A percentile compares a stretch with the other conserved stretches of the same genome.
These are phyloP conservation scores for Triglochin maritima DNA, from an alignment of 106 monocot species.

Conservation along the genomic window DNA sequence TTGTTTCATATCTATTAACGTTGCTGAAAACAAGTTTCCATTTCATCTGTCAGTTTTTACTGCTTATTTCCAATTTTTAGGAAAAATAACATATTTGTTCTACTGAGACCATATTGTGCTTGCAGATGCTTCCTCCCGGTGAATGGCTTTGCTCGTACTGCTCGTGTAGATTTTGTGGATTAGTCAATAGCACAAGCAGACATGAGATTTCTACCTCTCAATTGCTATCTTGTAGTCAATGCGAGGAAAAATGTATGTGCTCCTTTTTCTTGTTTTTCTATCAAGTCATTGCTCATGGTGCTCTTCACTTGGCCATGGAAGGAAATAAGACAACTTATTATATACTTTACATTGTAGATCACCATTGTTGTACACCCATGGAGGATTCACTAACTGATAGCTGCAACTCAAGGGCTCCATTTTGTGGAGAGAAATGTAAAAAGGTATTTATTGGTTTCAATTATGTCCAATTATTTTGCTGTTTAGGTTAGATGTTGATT, in stretches of 20 bases:
- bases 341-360: constrained; percentile 42
- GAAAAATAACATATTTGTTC: too few relatives aligned
- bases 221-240: constrained; percentile 60
- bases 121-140: constrained; percentile 73
- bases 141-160: constrained; percentile 73
- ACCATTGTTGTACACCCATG: constrained; percentile 53
- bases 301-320: neutral
- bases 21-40: too few relatives aligned
- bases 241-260: constrained; percentile 60
- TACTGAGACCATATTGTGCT: neutral
- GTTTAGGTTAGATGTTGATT: neutral
- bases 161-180: constrained; percentile 71
- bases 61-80: too few relatives aligned
- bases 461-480: neutral
- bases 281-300: neutral
- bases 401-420: constrained; percentile 16
- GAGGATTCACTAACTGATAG: constrained; percentile 21
- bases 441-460: constrained; percentile 26
- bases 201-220: constrained; percentile 3
- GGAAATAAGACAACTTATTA: neutral
- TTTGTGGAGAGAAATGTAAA: constrained; percentile 53
- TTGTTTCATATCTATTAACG: too few relatives aligned
- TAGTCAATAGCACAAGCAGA: constrained; percentile 7
- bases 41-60: too few relatives aligned
- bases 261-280: neutral